Evolutionary conservation across 306 rosid species (phyloP).

Genomic region (Potentilla sterilis): DNA sequence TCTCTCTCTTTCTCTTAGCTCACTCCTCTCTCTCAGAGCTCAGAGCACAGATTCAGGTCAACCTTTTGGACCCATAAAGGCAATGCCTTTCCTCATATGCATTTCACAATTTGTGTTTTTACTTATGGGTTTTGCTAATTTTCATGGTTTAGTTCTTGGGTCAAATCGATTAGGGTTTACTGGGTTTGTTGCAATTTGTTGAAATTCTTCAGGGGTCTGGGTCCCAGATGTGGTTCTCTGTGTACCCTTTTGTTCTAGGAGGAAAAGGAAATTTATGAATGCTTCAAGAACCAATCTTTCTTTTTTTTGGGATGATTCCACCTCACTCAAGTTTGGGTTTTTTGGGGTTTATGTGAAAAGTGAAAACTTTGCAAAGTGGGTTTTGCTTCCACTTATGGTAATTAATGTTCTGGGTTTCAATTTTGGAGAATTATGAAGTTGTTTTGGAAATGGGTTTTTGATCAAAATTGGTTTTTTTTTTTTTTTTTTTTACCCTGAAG

Average conservation of each 20-base stretch:
- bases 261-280: background rate
- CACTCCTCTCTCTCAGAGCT: constrained; percentile 31
- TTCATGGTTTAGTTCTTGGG: background rate
- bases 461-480: background rate
- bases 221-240: background rate
- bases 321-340: background rate
- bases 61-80: constrained; percentile 4
- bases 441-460: constrained; percentile 1
- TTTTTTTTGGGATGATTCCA: background rate
- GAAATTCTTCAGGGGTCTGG: constrained; percentile 4
- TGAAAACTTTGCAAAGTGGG: background rate
- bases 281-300: constrained; percentile 10
- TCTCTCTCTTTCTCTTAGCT: constrained; percentile 3
- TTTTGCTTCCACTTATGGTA: background rate
- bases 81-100: constrained; percentile 11
- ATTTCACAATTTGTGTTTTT: background rate
- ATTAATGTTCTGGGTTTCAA: constrained; percentile 7
- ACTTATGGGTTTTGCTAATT: constrained; percentile 2
- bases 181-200: constrained; percentile 13
- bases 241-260: constrained; percentile 1
- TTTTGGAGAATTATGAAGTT: constrained; percentile 13
- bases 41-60: constrained; percentile 54
- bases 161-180: constrained; percentile 27
- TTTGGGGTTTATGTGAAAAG: background rate
- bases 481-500: too few relatives aligned